Conservation (phyloP, 2,329 filamentous ascomycete species). For the Phialophora macrospora region DNA sequence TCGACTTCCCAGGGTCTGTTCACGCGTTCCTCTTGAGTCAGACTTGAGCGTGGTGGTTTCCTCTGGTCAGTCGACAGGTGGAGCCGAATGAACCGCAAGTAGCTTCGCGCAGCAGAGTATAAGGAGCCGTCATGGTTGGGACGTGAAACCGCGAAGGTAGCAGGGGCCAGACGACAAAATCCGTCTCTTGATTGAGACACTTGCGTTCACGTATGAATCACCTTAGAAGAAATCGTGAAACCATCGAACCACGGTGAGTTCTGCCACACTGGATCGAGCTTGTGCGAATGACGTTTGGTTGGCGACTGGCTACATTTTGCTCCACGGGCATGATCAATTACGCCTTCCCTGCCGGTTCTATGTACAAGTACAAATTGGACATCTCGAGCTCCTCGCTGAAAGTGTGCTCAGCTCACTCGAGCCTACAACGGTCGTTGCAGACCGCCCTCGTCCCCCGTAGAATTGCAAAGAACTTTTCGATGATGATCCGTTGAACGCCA, state of each 20-base stretch:
- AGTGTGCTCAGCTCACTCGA: slow-evolving; percentile 5
- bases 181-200: too few relatives aligned
- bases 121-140: too few relatives aligned
- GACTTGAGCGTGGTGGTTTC: too few relatives aligned
- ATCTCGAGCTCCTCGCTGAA: slow-evolving; percentile 14
- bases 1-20: background rate
- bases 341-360: background rate
- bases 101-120: too few relatives aligned
- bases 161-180: too few relatives aligned
- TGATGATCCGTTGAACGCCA: slow-evolving; percentile 3
- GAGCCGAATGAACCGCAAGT: too few relatives aligned
- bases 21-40: background rate
- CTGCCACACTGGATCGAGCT: background rate
- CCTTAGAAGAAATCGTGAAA: background rate
- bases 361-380: slow-evolving; percentile 10
- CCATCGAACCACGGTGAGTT: background rate
- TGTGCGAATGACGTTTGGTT: background rate
- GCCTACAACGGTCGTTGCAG: background rate
- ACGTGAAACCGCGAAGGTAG: too few relatives aligned
- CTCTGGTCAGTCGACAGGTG: too few relatives aligned
- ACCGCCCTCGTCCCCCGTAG: background rate
- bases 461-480: slow-evolving; percentile 6
- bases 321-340: background rate
- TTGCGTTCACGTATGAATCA: too few relatives aligned
- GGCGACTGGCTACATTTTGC: background rate